A percentile compares a stretch with the other conserved stretches of the same genome.
Conservation (phyloP, 441 rosid species). For the Biscutella auriculata region DNA sequence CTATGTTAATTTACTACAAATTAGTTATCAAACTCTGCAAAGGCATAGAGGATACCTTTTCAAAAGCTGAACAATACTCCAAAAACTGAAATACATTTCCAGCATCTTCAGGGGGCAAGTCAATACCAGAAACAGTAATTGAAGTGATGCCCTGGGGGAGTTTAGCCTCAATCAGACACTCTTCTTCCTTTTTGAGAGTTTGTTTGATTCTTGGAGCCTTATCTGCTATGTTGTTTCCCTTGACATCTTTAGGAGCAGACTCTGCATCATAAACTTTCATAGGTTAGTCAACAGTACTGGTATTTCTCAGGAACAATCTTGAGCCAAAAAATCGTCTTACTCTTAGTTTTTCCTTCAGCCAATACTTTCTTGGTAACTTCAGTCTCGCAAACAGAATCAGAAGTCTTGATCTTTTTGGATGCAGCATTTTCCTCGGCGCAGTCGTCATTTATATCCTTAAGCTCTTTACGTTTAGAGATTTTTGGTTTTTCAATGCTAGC, state of each 20-base stretch:
- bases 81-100: conserved; percentile 41
- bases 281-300: background rate
- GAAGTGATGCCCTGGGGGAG: conserved; percentile 29
- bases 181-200: conserved; percentile 10
- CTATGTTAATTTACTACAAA: background rate
- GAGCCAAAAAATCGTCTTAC: background rate
- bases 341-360: conserved; percentile 15
- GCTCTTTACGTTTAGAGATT: conserved; percentile 11
- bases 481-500: background rate
- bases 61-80: conserved; percentile 42
- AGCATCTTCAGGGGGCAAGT: conserved; percentile 27
- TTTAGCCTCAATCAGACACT: conserved; percentile 7
- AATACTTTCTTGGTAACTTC: background rate
- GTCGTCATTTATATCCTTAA: conserved; percentile 2
- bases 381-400: conserved; percentile 1
- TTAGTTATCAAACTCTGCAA: background rate
- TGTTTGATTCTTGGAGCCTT: background rate
- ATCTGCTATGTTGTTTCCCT: background rate
- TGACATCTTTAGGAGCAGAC: conserved; percentile 1
- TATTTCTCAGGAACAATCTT: background rate
- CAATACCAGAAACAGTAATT: conserved; percentile 23
- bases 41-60: conserved; percentile 25
- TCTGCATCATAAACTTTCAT: conserved; percentile 14
- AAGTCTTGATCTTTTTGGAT: background rate
- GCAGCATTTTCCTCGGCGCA: background rate